Base-by-base conservation (phyloP, 345 rosid species). In the Eucalyptus caleyi region DNA sequence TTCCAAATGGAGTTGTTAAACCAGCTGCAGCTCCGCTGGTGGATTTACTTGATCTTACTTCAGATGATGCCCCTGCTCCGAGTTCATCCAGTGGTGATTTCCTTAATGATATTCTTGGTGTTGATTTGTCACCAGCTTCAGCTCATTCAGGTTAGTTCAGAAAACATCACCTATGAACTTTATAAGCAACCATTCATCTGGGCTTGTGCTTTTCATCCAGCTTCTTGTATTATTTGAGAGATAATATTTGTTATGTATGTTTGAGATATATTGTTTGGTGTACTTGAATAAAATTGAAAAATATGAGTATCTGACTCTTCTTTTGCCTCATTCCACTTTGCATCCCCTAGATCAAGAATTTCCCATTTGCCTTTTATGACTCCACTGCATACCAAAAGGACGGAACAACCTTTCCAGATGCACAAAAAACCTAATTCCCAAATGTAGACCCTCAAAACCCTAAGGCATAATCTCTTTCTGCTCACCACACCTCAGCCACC, bases 41-140 rank as follows among this genome's bases (percentile, higher is more conserved):
- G 80, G 98, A 98, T 93, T 93, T 98, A 92, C 95, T 98, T 87
- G 98, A 97, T 94, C 91, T 98, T 67, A 94, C 90, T 89, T 96
- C 98, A 86, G 99, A 96, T 87, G 99, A 98, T 91, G 91, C 91
- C 87, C 94, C 99, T 40, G 96, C 94, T 37, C 95, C 97, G 87
- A 93, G 96, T 93, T 92, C 97, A 88, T 95, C 99, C 89, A 96
- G 97, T 92, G 94, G 94, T 80, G 97, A 98, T 93, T 96, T 95
- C 88, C 99, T 98, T 92, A 94, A 94, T 56, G 99, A 98, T 93
- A 98, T 98, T 92, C 97, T 98, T 27, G 96, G 98, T 91, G 95
- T 94, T 91, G 99, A 96, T 92, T 88, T 97, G 88, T 88, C 95
- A 81, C 90, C 96, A 51, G 91, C 96, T 21, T 85, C 98, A 89